These are phyloP conservation scores for Monosporascus cannonballus DNA, from an alignment of 2,329 filamentous ascomycete species.

Conservation along the genomic window DNA sequence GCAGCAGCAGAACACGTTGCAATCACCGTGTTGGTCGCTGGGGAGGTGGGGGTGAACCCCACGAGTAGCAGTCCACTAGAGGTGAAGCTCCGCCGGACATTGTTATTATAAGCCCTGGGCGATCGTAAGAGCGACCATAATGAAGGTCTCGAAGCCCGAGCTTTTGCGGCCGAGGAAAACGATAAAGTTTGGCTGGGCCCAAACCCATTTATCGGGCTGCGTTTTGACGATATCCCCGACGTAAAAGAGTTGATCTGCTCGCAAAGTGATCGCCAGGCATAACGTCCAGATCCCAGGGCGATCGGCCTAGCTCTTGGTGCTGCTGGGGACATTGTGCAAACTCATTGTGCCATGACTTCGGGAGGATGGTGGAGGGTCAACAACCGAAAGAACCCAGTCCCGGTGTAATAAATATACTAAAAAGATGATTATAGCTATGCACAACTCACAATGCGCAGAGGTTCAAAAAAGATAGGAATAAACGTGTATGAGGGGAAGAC, in stretches of 20 bases:
- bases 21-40: conserved; percentile 32
- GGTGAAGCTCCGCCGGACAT: conserved; percentile 45
- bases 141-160: conserved; percentile 19
- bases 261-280: conserved; percentile 24
- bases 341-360: conserved; percentile 21
- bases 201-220: conserved; percentile 12
- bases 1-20: conserved; percentile 33
- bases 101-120: conserved; percentile 28
- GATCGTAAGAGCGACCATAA: conserved; percentile 19
- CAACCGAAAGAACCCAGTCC: neutral
- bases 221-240: conserved; percentile 16
- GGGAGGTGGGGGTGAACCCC: conserved; percentile 34
- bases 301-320: conserved; percentile 21
- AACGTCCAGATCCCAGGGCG: conserved; percentile 23
- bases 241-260: conserved; percentile 20
- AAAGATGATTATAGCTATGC: too few species aligned
- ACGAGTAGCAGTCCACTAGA: conserved; percentile 49
- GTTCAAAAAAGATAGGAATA: too few species aligned
- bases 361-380: conserved; percentile 1
- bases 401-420: too few species aligned
- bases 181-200: conserved; percentile 14
- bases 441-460: too few species aligned
- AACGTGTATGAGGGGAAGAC: neutral
- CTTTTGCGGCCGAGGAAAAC: conserved; percentile 10
- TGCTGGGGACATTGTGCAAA: conserved; percentile 22